A percentile compares a stretch with the other conserved stretches of the same genome.
These are phyloP conservation scores for Saccharomycopsis sp. DNA, from an alignment of 805 yeast genomes.

Conservation along the genomic window DNA sequence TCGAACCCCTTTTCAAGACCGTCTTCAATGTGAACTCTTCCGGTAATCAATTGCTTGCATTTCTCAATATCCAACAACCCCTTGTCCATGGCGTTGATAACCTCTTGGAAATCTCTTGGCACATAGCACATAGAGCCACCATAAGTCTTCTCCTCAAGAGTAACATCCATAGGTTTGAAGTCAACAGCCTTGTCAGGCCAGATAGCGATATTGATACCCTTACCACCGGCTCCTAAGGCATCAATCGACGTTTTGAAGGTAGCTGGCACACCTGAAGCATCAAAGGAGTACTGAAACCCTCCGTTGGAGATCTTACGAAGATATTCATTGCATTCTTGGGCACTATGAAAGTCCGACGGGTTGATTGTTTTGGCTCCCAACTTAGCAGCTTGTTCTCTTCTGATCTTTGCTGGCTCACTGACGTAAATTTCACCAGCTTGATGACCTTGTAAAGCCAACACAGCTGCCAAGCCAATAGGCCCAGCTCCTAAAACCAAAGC, in stretches of 20 bases:
- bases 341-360: constrained; percentile 34
- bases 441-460: constrained; percentile 44
- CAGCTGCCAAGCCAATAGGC: constrained; percentile 47
- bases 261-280: constrained; percentile 48
- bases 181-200: constrained; percentile 49
- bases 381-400: constrained; percentile 33
- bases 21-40: constrained; percentile 41
- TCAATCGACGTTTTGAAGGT: constrained; percentile 47
- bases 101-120: constrained; percentile 49
- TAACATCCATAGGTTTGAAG: constrained; percentile 49
- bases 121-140: constrained; percentile 61
- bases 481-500: constrained; percentile 50
- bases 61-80: constrained; percentile 41
- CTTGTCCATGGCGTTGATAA: constrained; percentile 41
- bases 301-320: constrained; percentile 35
- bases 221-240: constrained; percentile 47
- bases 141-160: constrained; percentile 46
- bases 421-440: constrained; percentile 39
- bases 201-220: constrained; percentile 57
- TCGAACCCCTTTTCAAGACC: constrained; percentile 48
- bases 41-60: constrained; percentile 45
- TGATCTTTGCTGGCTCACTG: constrained; percentile 41
- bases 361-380: constrained; percentile 31
- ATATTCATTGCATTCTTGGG: constrained; percentile 33
- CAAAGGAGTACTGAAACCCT: constrained; percentile 46